These are phyloP conservation scores for Didymosphaeria variabile DNA, from an alignment of 2,329 filamentous ascomycete species.

Conservation along the genomic window DNA sequence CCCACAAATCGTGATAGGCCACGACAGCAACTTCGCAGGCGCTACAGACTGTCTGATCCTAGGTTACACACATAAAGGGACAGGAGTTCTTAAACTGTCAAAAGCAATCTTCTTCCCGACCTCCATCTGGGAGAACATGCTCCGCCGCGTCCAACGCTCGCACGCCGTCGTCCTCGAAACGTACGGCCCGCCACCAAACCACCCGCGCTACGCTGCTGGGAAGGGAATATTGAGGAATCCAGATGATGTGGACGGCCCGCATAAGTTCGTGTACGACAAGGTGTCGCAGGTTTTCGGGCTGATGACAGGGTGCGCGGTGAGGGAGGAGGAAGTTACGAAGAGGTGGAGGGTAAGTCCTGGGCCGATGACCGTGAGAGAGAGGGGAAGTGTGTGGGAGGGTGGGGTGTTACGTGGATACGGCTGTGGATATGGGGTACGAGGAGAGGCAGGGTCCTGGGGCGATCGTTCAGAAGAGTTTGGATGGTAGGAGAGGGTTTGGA, in stretches of 20 bases:
- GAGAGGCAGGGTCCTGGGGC: conserved; percentile 31
- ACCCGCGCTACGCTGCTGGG: conserved; percentile 6
- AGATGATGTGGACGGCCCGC: conserved; percentile 15
- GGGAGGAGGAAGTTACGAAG: conserved; percentile 43
- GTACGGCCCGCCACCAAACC: conserved; percentile 22
- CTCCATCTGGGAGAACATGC: conserved; percentile 30
- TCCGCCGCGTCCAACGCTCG: conserved; percentile 21
- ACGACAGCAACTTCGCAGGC: conserved; percentile 13
- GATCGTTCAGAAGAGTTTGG: conserved; percentile 17
- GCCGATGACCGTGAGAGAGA: conserved; percentile 28
- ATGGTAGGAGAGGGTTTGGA: conserved; percentile 11
- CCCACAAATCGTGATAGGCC: conserved; percentile 29
- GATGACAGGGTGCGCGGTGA: conserved; percentile 20
- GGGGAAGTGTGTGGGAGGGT: conserved; percentile 47
- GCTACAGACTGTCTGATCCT: conserved; percentile 43
- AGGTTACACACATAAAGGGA: conserved; percentile 27
- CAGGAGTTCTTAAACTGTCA: conserved; percentile 22
- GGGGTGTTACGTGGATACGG: conserved; percentile 30
- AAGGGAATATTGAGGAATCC: conserved; percentile 3
- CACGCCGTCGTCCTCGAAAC: conserved; percentile 33
- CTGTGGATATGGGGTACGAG: conserved; percentile 27
- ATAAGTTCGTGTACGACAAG: conserved; percentile 33
- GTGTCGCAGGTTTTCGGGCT: conserved; percentile 27
- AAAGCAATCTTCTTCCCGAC: conserved; percentile 38
- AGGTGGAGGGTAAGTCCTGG: conserved; percentile 36